Evolutionary conservation across 306 rosid species (phyloP), one percentile per base, ranked within the genome.

Genomic region (Medicago lupulina): DNA sequence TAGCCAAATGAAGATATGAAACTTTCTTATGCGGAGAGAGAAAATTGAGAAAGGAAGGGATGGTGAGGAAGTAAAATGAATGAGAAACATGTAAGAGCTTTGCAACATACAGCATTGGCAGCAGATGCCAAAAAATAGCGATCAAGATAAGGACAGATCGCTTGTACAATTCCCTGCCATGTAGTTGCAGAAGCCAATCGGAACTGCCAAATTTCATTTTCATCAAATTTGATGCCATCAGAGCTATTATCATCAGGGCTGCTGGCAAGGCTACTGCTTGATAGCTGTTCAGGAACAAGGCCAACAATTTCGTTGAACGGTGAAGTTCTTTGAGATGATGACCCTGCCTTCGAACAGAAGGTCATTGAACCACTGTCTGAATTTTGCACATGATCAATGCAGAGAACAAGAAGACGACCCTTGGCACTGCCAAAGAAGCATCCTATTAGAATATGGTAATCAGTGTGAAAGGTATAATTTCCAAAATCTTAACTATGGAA

Each of bases 291-390:
- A 57, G 96, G 84, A 70, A 89, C 85, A 85, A 85, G 84, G 38
- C 95, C 92, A 81, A 83, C 94, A 82, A 78, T 74, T 82, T 94
- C 98, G 54, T 60, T 83, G 82, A 94, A 88, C 17, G 95, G 97
- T 16, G 95, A 94, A 69, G 87, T 67, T 81, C 85, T 85, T 80
- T 87, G 95, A 83, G 96, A 91, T 77, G 89, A 85, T 34, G 90
- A 79, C 50, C 91, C 95, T 73, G 90, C 88, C 87, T 92, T 90
- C 34, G 97, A 87, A 84, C 91, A 79, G 70, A 85, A 86, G 55
- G 92, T 91, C 91, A 91, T 86, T 47, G 98, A 94, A 50, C 96
- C 96, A 77, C 93, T 88, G 80, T 94, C 97, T 67, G 98, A 94
- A 87, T 87, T 92, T 87, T 90, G 97, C 81, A 84, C 85, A 25